These are phyloP conservation scores for Castanea mollissima DNA, from an alignment of 306 rosid species.

Conservation along the genomic window DNA sequence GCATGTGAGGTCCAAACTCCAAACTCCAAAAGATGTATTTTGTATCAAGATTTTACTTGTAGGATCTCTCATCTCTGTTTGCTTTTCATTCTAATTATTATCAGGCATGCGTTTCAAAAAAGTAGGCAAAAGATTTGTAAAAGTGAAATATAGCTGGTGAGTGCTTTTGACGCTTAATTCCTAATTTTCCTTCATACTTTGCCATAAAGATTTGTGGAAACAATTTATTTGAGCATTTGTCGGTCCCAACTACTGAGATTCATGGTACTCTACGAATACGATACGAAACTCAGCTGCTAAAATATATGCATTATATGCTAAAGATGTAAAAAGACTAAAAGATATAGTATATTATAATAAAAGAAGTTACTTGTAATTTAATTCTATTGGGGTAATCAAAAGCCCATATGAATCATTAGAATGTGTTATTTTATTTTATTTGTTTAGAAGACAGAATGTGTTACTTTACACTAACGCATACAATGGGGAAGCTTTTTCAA, in stretches of 20 bases:
- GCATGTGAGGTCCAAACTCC: neutral
- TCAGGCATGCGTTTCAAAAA: too few relatives aligned
- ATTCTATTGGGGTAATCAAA: neutral
- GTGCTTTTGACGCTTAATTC: too few relatives aligned
- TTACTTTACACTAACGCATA: neutral
- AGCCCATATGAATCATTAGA: neutral
- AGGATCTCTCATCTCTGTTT: too few relatives aligned
- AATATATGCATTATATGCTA: neutral
- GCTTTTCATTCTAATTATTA: too few relatives aligned
- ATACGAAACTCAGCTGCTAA: too few relatives aligned
- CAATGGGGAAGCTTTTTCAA: neutral
- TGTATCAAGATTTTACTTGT: neutral
- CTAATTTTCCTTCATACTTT: too few relatives aligned
- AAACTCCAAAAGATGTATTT: neutral
- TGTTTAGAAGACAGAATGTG: too few relatives aligned
- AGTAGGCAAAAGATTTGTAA: too few relatives aligned
- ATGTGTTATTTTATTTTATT: neutral
- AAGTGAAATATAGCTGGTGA: too few relatives aligned
- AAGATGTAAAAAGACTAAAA: neutral
- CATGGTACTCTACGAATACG: conserved; percentile 21
- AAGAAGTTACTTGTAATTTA: neutral
- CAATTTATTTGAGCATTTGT: neutral
- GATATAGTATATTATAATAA: neutral
- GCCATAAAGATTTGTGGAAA: too few relatives aligned
- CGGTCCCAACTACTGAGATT: conserved; percentile 29